Conservation (phyloP, 106 monocot genomes). For the Dioscorea alata region DNA sequence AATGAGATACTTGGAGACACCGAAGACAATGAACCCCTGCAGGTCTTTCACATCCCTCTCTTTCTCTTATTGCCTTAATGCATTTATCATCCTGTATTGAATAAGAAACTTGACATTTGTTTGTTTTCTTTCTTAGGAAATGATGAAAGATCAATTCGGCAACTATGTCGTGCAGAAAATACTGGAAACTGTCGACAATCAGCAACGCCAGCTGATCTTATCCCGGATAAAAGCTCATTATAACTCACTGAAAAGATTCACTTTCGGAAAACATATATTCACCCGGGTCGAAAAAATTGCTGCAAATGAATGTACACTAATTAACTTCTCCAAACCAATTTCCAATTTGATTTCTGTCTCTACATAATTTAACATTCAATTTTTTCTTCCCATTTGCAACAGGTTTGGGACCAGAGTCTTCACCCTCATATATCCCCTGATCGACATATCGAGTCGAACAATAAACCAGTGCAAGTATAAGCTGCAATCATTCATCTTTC, state of each 20-base stretch:
- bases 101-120: not conserved
- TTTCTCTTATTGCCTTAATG: not conserved
- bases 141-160: slow-evolving; percentile 64
- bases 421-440: too few species aligned
- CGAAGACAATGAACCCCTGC: slow-evolving; percentile 59
- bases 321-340: not conserved
- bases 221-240: not conserved
- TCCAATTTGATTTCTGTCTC: too few species aligned
- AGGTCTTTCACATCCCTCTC: slow-evolving; percentile 13
- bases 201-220: not conserved
- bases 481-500: too few species aligned
- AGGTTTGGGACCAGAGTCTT: too few species aligned
- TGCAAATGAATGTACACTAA: not conserved
- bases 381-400: not conserved
- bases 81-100: not conserved
- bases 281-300: not conserved
- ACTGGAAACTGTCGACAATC: not conserved
- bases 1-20: slow-evolving; percentile 57
- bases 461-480: too few species aligned
- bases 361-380: not conserved
- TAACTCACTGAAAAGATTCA: not conserved
- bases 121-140: slow-evolving; percentile 5
- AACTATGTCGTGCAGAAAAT: slow-evolving; percentile 68
- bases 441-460: too few species aligned
- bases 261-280: not conserved